phyloP scores from a whole-genome alignment of 106 monocot species.

The Dioscorea zingiberensis region DNA sequence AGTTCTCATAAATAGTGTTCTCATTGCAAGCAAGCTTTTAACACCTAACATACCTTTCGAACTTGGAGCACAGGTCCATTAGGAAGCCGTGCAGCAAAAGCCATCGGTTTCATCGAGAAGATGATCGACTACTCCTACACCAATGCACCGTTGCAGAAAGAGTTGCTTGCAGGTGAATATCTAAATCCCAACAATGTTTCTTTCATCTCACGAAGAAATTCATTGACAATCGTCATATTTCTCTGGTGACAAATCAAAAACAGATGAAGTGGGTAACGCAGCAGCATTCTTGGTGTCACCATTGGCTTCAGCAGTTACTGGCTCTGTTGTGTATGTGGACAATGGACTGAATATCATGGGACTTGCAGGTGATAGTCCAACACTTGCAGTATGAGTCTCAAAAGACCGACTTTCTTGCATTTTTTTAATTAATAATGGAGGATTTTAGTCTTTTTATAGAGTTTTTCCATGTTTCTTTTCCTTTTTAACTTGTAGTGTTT shows the following conservation, averaged over 20 bases:
- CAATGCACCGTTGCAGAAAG: constrained; percentile 45
- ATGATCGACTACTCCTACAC: constrained; percentile 50
- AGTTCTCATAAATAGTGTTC: no score
- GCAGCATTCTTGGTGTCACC: constrained; percentile 71
- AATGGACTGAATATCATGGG: constrained; percentile 67
- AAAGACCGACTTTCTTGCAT: no score
- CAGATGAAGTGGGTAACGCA: constrained; percentile 63
- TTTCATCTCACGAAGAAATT: background rate
- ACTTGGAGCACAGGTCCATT: constrained; percentile 22
- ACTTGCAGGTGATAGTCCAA: constrained; percentile 44
- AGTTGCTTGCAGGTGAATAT: constrained; percentile 34
- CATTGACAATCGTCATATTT: background rate
- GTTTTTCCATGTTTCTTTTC: no score
- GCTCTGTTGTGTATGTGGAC: constrained; percentile 66
- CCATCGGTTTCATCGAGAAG: constrained; percentile 46
- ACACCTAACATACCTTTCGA: no score
- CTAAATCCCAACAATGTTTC: background rate
- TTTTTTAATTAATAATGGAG: no score
- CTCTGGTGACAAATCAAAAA: background rate
- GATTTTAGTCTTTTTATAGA: no score
- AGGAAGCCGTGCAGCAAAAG: constrained; percentile 50
- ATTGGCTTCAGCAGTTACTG: constrained; percentile 60
- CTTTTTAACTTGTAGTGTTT: no score
- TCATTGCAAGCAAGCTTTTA: no score
- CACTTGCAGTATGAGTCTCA: constrained; percentile 16